phyloP scores from a whole-genome alignment of 768 basidiomycete genomes.

The Lactarius sp. region DNA sequence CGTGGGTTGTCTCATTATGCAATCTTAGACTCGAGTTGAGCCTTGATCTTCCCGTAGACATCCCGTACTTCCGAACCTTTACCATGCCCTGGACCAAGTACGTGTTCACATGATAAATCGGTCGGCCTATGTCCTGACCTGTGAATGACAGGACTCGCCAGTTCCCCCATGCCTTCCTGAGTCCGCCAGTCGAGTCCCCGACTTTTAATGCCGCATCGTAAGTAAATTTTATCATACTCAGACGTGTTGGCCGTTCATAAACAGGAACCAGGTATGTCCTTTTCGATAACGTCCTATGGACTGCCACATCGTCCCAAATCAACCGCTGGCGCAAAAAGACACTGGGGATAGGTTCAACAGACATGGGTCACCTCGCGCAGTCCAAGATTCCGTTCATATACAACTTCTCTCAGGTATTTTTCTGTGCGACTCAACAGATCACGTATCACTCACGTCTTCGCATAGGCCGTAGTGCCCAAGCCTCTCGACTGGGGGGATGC shows the following conservation, averaged over 20 bases:
- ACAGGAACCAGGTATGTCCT: conserved; percentile 44
- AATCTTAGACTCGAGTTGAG: not conserved
- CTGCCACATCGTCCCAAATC: conserved; percentile 59
- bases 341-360: conserved; percentile 46
- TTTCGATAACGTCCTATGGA: conserved; percentile 66
- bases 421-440: not conserved
- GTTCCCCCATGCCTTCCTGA: conserved; percentile 62
- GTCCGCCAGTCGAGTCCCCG: conserved; percentile 57
- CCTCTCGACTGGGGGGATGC: conserved; percentile 67
- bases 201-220: conserved; percentile 57
- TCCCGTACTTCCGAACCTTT: conserved; percentile 62
- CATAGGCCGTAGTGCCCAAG: conserved; percentile 54
- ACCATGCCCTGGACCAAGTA: conserved; percentile 61
- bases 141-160: conserved; percentile 41
- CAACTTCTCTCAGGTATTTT: conserved; percentile 54
- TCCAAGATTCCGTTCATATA: conserved; percentile 62
- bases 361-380: conserved; percentile 55
- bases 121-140: not conserved
- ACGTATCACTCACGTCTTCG: not conserved
- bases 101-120: conserved; percentile 15
- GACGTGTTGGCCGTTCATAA: not conserved
- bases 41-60: conserved; percentile 33
- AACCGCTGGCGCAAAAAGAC: conserved; percentile 57
- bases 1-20: conserved; percentile 33
- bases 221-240: conserved; percentile 26